Conservation (phyloP, 2,329 filamentous ascomycete genomes). For the Exophiala bonariae region DNA sequence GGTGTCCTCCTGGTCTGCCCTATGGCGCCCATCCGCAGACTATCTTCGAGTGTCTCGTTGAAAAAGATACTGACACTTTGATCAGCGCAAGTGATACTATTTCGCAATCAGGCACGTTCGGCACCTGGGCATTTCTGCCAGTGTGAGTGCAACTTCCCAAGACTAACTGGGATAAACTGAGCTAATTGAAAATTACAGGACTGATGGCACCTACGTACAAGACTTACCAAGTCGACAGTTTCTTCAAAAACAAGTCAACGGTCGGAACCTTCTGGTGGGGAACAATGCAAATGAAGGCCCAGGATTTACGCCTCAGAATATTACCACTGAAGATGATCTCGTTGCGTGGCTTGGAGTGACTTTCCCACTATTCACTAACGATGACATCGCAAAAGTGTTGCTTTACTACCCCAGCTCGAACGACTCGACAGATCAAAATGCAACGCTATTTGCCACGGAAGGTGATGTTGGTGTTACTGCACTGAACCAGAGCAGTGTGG, state of each 20-base stretch:
- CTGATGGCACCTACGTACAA: slow-evolving; percentile 42
- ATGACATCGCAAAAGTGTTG: slow-evolving; percentile 42
- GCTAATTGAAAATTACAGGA: slow-evolving; percentile 16
- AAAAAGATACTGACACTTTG: slow-evolving; percentile 36
- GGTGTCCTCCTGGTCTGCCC: slow-evolving; percentile 37
- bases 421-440: slow-evolving; percentile 26
- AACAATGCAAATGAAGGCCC: slow-evolving; percentile 56
- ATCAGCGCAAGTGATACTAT: slow-evolving; percentile 39
- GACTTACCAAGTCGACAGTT: slow-evolving; percentile 41
- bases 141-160: slow-evolving; percentile 26
- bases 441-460: slow-evolving; percentile 38
- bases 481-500: slow-evolving; percentile 50
- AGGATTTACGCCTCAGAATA: slow-evolving; percentile 46
- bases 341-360: slow-evolving; percentile 39
- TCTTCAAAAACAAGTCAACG: slow-evolving; percentile 38
- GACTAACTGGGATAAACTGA: not conserved
- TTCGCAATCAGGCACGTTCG: slow-evolving; percentile 36
- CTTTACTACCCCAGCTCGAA: slow-evolving; percentile 38
- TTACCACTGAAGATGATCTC: slow-evolving; percentile 44
- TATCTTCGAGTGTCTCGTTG: slow-evolving; percentile 46
- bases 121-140: slow-evolving; percentile 46
- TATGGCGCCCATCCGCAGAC: slow-evolving; percentile 31
- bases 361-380: slow-evolving; percentile 42
- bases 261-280: slow-evolving; percentile 36
- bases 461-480: slow-evolving; percentile 45